Conservation (phyloP, 805 yeast genomes). For the Millerozyma acaciae region DNA sequence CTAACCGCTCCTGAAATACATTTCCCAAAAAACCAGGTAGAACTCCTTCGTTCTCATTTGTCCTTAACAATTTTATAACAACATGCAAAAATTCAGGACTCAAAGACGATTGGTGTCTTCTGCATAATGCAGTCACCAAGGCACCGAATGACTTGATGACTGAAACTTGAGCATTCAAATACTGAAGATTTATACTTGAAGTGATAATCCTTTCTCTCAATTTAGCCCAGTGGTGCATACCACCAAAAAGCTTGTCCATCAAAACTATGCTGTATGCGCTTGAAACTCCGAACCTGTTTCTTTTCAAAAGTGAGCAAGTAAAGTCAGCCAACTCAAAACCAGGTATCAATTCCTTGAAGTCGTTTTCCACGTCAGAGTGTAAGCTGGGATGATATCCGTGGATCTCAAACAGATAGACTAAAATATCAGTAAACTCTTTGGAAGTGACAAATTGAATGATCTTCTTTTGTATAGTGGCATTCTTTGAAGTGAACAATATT, state of each 20-base stretch:
- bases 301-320: conserved; percentile 40
- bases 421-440: conserved; percentile 27
- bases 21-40: conserved; percentile 45
- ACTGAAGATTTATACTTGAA: conserved; percentile 62
- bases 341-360: conserved; percentile 50
- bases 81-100: conserved; percentile 18
- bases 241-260: conserved; percentile 57
- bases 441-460: conserved; percentile 42
- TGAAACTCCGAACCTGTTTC: conserved; percentile 48
- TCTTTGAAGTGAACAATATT: conserved; percentile 57
- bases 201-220: conserved; percentile 48
- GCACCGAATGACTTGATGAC: conserved; percentile 80
- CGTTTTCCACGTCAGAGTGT: conserved; percentile 41
- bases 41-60: conserved; percentile 49
- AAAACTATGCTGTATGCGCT: conserved; percentile 56
- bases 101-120: conserved; percentile 37
- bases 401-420: conserved; percentile 35
- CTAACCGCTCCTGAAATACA: conserved; percentile 60
- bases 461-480: conserved; percentile 34
- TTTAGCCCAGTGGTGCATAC: conserved; percentile 37
- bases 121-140: conserved; percentile 61
- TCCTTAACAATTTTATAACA: conserved; percentile 48
- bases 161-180: conserved; percentile 59
- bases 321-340: conserved; percentile 48
- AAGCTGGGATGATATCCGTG: conserved; percentile 44